phyloP scores from a whole-genome alignment of 768 basidiomycete genomes.

The Boletellus ananas region DNA sequence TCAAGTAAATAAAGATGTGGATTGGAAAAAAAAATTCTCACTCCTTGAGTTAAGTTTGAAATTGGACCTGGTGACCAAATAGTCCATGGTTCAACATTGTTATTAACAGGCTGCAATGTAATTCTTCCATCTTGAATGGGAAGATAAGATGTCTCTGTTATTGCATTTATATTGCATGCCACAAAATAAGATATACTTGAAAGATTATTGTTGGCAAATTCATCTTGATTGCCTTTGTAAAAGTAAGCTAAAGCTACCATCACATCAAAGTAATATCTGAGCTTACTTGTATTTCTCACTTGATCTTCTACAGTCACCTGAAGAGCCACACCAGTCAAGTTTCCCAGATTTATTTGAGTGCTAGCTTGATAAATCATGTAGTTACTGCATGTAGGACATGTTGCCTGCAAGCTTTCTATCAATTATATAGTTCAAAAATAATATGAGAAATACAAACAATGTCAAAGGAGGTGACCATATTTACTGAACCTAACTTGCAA shows the following conservation, averaged over 20 bases:
- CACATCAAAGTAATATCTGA: neutral
- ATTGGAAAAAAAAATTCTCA: too few species aligned
- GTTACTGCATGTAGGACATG: neutral
- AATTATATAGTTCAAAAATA: neutral
- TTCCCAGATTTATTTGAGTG: neutral
- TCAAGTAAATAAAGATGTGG: neutral
- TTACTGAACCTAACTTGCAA: neutral
- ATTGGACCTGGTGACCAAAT: slow-evolving; percentile 4
- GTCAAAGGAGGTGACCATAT: neutral
- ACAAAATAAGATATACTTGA: slow-evolving; percentile 1
- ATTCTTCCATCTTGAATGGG: slow-evolving; percentile 2
- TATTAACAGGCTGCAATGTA: too few species aligned
- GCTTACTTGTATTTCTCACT: neutral
- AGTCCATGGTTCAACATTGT: neutral
- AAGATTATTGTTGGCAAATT: neutral
- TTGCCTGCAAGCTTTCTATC: neutral
- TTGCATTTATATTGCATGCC: slow-evolving; percentile 5
- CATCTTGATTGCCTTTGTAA: too few species aligned
- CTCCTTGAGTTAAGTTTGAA: neutral
- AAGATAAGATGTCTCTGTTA: neutral
- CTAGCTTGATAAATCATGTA: neutral
- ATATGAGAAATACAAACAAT: neutral
- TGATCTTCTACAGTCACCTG: neutral
- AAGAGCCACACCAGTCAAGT: neutral
- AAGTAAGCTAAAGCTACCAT: too few species aligned